These are phyloP conservation scores for Thyridium curvatum DNA, from an alignment of 2,329 filamentous ascomycete species.

Conservation along the genomic window DNA sequence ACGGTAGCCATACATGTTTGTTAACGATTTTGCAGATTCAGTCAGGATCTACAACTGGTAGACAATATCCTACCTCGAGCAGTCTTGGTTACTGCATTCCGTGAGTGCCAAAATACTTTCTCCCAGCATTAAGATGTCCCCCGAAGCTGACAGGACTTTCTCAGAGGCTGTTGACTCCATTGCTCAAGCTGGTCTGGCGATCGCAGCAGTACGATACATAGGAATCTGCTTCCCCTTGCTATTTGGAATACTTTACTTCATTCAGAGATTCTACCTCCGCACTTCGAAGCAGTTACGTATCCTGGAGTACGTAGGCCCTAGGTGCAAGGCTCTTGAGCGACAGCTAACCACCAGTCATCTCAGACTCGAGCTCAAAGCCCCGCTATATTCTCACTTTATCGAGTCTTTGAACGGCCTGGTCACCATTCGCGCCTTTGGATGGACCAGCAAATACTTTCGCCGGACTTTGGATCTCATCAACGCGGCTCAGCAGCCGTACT, in stretches of 20 bases:
- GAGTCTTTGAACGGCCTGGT: constrained; percentile 31
- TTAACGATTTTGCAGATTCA: too few relatives aligned
- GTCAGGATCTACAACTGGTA: too few relatives aligned
- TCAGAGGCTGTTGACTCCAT: too few relatives aligned
- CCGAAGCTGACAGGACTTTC: neutral
- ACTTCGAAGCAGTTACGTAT: constrained; percentile 55
- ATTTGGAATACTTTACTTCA: constrained; percentile 33
- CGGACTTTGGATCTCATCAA: constrained; percentile 25
- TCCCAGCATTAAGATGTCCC: neutral
- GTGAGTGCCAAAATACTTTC: too few relatives aligned
- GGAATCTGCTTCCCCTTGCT: constrained; percentile 42
- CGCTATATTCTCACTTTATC: neutral
- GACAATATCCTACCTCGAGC: too few relatives aligned
- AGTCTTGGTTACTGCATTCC: too few relatives aligned
- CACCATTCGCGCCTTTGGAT: constrained; percentile 42
- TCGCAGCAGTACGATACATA: constrained; percentile 30
- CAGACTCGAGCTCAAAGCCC: neutral
- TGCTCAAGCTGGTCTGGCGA: constrained; percentile 33
- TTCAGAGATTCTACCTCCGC: constrained; percentile 53
- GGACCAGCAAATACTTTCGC: constrained; percentile 21
- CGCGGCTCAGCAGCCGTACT: constrained; percentile 40
- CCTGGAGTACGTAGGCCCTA: constrained; percentile 30
- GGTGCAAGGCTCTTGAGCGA: too few relatives aligned
- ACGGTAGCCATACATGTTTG: neutral
- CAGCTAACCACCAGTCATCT: neutral